Evolutionary conservation across 805 yeast species (phyloP), one percentile per base, ranked within the genome.

Genomic region (Lachancea sp.): DNA sequence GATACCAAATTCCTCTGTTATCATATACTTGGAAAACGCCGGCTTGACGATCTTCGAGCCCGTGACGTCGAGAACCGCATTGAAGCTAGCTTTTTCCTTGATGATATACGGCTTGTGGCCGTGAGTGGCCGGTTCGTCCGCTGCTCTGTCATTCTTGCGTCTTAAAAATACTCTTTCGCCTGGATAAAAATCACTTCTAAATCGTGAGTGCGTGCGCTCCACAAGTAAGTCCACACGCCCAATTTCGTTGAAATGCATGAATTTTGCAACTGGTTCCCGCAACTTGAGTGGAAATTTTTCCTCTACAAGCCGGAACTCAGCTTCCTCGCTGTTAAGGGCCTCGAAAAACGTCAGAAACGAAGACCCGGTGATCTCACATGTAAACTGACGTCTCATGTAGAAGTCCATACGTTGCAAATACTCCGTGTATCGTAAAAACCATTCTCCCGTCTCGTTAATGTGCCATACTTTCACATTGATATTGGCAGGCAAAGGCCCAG

Each of bases 301-400:
- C 57, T 89, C 95, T 42, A 91, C 88, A 49, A 77, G 78, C 45
- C 66, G 62, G 58, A 78, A 71, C 59, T 78, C 82, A 44, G 68
- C 70, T 50, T 76, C 74, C 67, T 91, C 99, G 48, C 85, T 80
- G 44, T 79, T 78, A 37, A 78, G 72, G 0, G 98, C 99, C 57
- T 93, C 95, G 62, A 90, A 90, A 62, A 77, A 93, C 0, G 96
- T 87, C 47, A 91, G 73, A 56, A 95, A 84, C 15, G 96, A 83
- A 57, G 88, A 86, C 12, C 99, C 99, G 0, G 97, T 87, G 40
- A 91, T 84, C 66, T 93, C 99, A 68, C 98, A 93, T 11, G 89
- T 93, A 66, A 93, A 93, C 62, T 87, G 85, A 53, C 79, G 80
- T 41, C 77, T 72, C 48, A 74, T 74, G 62, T 85, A 85, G 64